Evolutionary conservation across 805 yeast genomes (phyloP), one percentile per base, ranked within the genome.

Genomic region (Yarrowia porcina): DNA sequence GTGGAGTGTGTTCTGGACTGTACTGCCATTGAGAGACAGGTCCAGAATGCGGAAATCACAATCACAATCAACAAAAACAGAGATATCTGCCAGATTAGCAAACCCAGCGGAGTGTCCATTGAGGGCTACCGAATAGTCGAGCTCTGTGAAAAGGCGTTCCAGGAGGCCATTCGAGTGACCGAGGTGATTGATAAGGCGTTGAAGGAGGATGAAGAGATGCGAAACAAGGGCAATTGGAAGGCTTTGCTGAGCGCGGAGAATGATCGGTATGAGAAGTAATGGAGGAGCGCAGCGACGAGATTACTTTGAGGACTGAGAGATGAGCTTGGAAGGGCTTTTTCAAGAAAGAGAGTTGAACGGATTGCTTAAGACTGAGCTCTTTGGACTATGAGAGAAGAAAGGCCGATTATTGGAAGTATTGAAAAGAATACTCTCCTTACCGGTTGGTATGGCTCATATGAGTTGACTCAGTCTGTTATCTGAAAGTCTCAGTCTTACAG

Each of bases 91-190:
- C 99, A 94, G 72, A 80, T 94, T 28, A 81, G 88, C 44, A 56
- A 94, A 93, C 71, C 89, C 91, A 32, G 99, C 98, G 57, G 97
- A 97, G 0, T 76, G 89, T 49, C 89, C 92, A 7, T 83, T 93
- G 67, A 92, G 89, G 69, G 90, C 94, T 0, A 70, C 80, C 36
- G 76, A 81, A 25, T 75, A 93, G 56, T 77, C 90, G 78, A 83
- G 85, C 25, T 87, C 94, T 71, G 81, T 88, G 32, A 82, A 82
- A 64, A 77, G 63, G 94, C 97, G 1, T 83, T 82, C 69, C 71
- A 73, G 3, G 80, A 86, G 32, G 94, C 90, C 9, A 85, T 83
- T 63, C 69, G 72, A 25, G 70, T 89, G 64, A 89, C 97, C 0
- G 84, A 84, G 32, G 77, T 82, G 70, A 88, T 93, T 47, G 80